phyloP scores from a whole-genome alignment of 192 early-diverging fungal species.

The Backusella circina region DNA sequence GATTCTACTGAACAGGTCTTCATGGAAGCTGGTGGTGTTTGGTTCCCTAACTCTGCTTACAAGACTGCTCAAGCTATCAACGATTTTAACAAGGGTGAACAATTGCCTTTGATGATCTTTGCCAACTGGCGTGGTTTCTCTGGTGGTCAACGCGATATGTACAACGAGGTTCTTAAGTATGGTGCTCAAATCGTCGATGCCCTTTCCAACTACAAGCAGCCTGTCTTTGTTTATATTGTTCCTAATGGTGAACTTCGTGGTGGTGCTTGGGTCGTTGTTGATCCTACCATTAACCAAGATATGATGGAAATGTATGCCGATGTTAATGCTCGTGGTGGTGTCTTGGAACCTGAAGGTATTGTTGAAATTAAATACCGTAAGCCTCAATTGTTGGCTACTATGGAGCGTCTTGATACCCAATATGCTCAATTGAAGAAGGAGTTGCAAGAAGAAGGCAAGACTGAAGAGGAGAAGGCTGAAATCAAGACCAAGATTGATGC shows the following conservation, averaged over 20 bases:
- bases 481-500: slow-evolving; percentile 72
- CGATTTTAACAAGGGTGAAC: slow-evolving; percentile 98
- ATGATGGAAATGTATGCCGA: slow-evolving; percentile 99
- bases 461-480: slow-evolving; percentile 58
- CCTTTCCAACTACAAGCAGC: slow-evolving; percentile 91
- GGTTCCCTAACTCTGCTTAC: slow-evolving; percentile 99
- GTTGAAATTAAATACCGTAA: slow-evolving; percentile 98
- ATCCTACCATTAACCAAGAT: slow-evolving; percentile 93
- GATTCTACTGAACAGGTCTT: slow-evolving; percentile 86
- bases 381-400: slow-evolving; percentile 85
- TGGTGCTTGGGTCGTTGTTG: slow-evolving; percentile 97
- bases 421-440: slow-evolving; percentile 72
- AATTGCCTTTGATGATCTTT: slow-evolving; percentile 97
- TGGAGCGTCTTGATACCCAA: slow-evolving; percentile 86
- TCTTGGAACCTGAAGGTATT: slow-evolving; percentile 95
- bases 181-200: slow-evolving; percentile 98
- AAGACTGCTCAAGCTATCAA: slow-evolving; percentile 99
- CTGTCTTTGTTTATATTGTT: slow-evolving; percentile 95
- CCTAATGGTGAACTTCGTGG: slow-evolving; percentile 95
- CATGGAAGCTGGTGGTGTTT: slow-evolving; percentile 93
- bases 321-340: slow-evolving; percentile 85
- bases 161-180: slow-evolving; percentile 96
- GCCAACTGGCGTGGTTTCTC: slow-evolving; percentile 99
- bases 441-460: slow-evolving; percentile 48
- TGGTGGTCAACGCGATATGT: slow-evolving; percentile 99